Conservation (phyloP, 768 basidiomycete species). For the Tricholoma flavovirens region DNA sequence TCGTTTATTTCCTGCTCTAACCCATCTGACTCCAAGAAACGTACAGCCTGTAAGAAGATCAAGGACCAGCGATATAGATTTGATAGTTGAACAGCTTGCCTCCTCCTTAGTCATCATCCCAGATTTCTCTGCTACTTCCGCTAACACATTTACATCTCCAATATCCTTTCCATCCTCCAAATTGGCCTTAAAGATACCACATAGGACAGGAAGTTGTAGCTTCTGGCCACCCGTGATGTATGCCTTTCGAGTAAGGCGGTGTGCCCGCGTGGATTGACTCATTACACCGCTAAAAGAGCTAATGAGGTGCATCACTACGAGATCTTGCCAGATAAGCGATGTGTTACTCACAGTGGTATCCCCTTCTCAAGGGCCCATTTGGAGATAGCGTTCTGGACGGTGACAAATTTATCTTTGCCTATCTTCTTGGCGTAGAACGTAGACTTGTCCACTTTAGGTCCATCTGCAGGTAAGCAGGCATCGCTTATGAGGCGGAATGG, state of each 20-base stretch:
- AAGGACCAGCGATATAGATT: slow-evolving; percentile 5
- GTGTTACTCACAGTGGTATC: slow-evolving; percentile 45
- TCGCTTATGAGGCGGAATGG: slow-evolving; percentile 44
- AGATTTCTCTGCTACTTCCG: slow-evolving; percentile 48
- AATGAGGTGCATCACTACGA: slow-evolving; percentile 3
- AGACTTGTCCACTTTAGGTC: slow-evolving; percentile 33
- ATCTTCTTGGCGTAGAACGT: slow-evolving; percentile 42
- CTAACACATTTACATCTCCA: slow-evolving; percentile 51
- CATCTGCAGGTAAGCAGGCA: slow-evolving; percentile 30
- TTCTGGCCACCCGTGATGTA: slow-evolving; percentile 55
- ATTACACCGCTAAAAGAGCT: slow-evolving; percentile 59
- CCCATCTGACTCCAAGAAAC: slow-evolving; percentile 63
- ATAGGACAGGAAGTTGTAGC: slow-evolving; percentile 51
- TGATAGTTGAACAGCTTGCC: slow-evolving; percentile 32
- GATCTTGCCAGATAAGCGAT: slow-evolving; percentile 1
- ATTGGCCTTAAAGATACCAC: slow-evolving; percentile 59
- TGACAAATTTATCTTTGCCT: slow-evolving; percentile 44
- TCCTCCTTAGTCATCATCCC: slow-evolving; percentile 56
- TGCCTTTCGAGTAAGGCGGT: slow-evolving; percentile 68
- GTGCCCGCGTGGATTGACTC: slow-evolving; percentile 61
- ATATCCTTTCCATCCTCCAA: slow-evolving; percentile 63
- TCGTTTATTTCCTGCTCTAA: slow-evolving; percentile 56
- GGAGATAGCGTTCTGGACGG: slow-evolving; percentile 36
- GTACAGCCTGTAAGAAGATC: slow-evolving; percentile 40
- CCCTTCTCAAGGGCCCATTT: slow-evolving; percentile 54